These are phyloP conservation scores for Blastomyces emzantsi DNA, from an alignment of 2,329 filamentous ascomycete species.

Conservation along the genomic window DNA sequence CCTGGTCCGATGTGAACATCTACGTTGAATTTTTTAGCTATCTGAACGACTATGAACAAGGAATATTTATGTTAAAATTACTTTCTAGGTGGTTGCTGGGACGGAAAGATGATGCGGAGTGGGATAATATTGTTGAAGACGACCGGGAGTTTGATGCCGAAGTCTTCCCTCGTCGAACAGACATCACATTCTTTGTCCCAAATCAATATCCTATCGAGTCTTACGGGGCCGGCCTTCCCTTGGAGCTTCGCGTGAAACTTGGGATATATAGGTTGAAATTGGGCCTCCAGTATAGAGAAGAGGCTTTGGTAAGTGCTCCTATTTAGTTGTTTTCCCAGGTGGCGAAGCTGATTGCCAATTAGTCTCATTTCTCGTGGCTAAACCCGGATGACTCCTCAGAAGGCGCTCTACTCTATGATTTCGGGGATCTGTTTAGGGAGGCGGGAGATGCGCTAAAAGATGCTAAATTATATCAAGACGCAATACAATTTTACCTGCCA, in stretches of 20 bases:
- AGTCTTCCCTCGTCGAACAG: conserved; percentile 55
- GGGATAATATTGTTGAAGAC: conserved; percentile 63
- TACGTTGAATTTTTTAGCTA: conserved; percentile 73
- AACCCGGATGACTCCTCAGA: conserved; percentile 51
- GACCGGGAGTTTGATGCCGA: conserved; percentile 83
- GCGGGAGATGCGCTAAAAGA: conserved; percentile 51
- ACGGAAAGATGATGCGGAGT: conserved; percentile 62
- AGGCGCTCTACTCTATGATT: conserved; percentile 51
- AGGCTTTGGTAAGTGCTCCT: conserved; percentile 57
- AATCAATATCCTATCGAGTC: conserved; percentile 45
- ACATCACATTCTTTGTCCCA: conserved; percentile 53
- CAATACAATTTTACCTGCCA: conserved; percentile 50
- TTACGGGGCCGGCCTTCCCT: conserved; percentile 66
- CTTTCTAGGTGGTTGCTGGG: conserved; percentile 76
- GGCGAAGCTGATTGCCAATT: conserved; percentile 12
- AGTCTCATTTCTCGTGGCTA: conserved; percentile 62
- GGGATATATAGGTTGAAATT: conserved; percentile 72
- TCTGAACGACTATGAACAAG: conserved; percentile 53
- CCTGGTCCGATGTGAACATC: conserved; percentile 77
- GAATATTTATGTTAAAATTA: conserved; percentile 59
- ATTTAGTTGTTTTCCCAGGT: neutral
- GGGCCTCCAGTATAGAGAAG: conserved; percentile 51
- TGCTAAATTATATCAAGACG: conserved; percentile 44
- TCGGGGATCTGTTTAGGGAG: conserved; percentile 71
- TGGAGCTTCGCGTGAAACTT: conserved; percentile 76